A percentile compares a stretch with the other conserved stretches of the same genome.
These are phyloP conservation scores for Candida sojae DNA, from an alignment of 1,139 yeast genomes.

Conservation along the genomic window DNA sequence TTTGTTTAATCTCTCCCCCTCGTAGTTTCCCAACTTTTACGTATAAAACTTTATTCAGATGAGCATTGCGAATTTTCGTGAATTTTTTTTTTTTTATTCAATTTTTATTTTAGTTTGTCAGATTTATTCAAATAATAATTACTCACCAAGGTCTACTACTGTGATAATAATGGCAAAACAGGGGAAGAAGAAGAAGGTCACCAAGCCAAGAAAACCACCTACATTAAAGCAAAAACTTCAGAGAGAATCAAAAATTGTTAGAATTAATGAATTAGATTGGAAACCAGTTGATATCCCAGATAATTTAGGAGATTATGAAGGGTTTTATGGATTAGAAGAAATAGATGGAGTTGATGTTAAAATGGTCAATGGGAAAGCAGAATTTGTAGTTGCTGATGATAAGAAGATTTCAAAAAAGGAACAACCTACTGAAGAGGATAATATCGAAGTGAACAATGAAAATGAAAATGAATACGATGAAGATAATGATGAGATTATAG, in stretches of 20 bases:
- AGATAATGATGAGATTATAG: constrained; percentile 19
- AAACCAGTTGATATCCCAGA: constrained; percentile 81
- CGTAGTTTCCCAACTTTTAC: background rate
- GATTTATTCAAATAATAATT: too few relatives aligned
- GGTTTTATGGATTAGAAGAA: constrained; percentile 90
- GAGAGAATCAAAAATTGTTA: constrained; percentile 44
- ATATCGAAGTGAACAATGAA: constrained; percentile 12
- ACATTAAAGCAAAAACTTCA: constrained; percentile 34
- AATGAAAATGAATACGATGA: constrained; percentile 11
- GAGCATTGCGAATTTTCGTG: constrained; percentile 5
- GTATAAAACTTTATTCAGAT: constrained; percentile 2
- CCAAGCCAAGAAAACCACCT: constrained; percentile 21
- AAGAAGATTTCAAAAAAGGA: constrained; percentile 14
- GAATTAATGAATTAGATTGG: constrained; percentile 66
- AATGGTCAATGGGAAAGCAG: constrained; percentile 63
- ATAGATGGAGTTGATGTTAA: constrained; percentile 88
- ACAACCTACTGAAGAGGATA: constrained; percentile 16
- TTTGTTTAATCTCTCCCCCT: too few relatives aligned
- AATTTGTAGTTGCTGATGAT: constrained; percentile 50
- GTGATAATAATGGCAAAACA: constrained; percentile 8
- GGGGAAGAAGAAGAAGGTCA: constrained; percentile 12
- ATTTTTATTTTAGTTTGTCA: background rate
- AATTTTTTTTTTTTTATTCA: constrained; percentile 3
- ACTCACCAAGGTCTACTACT: too few relatives aligned
- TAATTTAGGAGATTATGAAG: constrained; percentile 82